Conservation (phyloP, 768 basidiomycete genomes). For the Termitomyces sp. region DNA sequence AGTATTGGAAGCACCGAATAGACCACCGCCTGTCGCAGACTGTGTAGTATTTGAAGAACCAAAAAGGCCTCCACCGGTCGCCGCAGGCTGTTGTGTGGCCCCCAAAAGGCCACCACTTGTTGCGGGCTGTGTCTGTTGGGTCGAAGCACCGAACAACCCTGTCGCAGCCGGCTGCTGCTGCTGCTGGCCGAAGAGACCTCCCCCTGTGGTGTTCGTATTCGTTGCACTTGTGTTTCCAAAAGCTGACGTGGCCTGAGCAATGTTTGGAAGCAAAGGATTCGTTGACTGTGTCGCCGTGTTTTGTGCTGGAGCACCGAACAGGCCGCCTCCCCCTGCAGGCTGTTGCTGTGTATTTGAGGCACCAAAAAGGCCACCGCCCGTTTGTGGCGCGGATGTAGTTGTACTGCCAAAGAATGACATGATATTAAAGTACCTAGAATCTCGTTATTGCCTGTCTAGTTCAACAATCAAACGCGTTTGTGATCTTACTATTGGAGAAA, state of each 20-base stretch:
- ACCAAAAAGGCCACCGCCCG: constrained; percentile 27
- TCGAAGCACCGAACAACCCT: constrained; percentile 24
- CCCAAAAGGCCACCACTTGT: constrained; percentile 24
- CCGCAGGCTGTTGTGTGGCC: constrained; percentile 14
- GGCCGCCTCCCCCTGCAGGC: constrained; percentile 23
- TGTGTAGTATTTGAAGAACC: constrained; percentile 21
- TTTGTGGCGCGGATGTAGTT: constrained; percentile 13
- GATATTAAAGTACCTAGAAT: constrained; percentile 1
- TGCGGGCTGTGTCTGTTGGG: constrained; percentile 8
- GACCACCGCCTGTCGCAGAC: constrained; percentile 20
- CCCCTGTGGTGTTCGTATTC: constrained; percentile 11
- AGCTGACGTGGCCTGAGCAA: constrained; percentile 15
- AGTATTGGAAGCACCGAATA: constrained; percentile 29
- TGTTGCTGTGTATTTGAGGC: constrained; percentile 22
- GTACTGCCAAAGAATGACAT: constrained; percentile 22
- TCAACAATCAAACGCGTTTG: constrained; percentile 5
- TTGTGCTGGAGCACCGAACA: constrained; percentile 25
- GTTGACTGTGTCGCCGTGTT: constrained; percentile 6
- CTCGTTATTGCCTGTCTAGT: not conserved
- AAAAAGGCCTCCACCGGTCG: constrained; percentile 27
- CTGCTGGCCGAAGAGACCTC: constrained; percentile 22
- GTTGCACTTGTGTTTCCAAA: constrained; percentile 17
- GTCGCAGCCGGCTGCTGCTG: constrained; percentile 17
- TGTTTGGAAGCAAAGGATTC: constrained; percentile 8
- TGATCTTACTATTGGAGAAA: constrained; percentile 1